These are phyloP conservation scores for Claviceps humidiphila DNA, from an alignment of 2,329 filamentous ascomycete species.

Conservation along the genomic window DNA sequence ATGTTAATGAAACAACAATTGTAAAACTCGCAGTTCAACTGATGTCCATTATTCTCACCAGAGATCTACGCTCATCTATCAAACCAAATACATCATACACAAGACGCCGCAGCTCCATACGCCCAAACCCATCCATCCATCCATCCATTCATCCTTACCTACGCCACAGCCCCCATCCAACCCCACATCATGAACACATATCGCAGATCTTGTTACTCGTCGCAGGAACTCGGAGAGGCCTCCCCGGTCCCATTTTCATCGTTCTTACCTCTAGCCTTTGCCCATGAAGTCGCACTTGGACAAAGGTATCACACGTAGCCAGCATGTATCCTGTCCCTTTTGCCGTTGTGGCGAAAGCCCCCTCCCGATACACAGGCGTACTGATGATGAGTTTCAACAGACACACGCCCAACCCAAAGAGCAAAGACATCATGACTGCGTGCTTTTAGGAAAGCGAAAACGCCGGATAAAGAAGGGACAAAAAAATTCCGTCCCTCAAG, in stretches of 20 bases:
- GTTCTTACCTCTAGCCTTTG: neutral
- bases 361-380: no score
- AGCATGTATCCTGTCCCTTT: no score
- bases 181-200: neutral
- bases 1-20: no score
- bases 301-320: no score
- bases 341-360: no score
- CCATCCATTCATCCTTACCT: neutral
- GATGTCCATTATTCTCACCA: no score
- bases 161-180: neutral
- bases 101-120: neutral
- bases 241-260: neutral
- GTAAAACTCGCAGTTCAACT: no score
- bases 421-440: neutral
- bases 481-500: neutral
- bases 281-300: no score
- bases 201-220: neutral
- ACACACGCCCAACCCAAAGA: neutral
- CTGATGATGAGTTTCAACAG: neutral
- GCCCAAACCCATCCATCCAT: neutral
- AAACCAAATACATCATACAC: neutral
- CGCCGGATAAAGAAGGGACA: neutral
- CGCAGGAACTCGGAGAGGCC: neutral
- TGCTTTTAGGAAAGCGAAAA: neutral
- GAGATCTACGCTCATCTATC: neutral